These are phyloP conservation scores for Boletus tylopilopsis DNA, from an alignment of 768 basidiomycete genomes.

Conservation along the genomic window DNA sequence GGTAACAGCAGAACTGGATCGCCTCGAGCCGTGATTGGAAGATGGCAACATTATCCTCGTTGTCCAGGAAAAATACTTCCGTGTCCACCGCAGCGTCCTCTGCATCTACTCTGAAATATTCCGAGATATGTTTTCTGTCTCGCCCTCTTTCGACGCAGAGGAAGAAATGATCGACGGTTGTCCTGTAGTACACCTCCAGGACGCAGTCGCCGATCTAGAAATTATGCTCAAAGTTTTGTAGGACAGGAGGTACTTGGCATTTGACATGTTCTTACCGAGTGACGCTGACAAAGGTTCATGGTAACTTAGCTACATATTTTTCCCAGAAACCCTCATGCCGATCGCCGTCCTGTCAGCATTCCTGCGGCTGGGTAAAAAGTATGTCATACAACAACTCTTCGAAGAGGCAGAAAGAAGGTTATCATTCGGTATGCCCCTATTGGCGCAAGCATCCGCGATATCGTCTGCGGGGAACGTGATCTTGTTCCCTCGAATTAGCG, in stretches of 20 bases:
- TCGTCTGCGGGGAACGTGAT: neutral
- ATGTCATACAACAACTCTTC: constrained; percentile 9
- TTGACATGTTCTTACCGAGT: neutral
- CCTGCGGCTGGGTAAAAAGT: constrained; percentile 15
- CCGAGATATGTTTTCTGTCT: constrained; percentile 25
- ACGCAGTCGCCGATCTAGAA: constrained; percentile 12
- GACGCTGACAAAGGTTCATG: neutral
- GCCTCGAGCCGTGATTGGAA: constrained; percentile 23
- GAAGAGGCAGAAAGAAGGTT: constrained; percentile 7
- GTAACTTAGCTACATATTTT: constrained; percentile 14
- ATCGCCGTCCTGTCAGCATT: constrained; percentile 7
- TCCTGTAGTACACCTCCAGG: constrained; percentile 18
- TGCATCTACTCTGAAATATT: constrained; percentile 29
- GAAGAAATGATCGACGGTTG: constrained; percentile 16
- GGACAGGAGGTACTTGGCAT: constrained; percentile 13
- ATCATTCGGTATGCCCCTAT: neutral
- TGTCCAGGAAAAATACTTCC: constrained; percentile 25
- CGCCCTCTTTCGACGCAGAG: neutral
- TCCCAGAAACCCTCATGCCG: constrained; percentile 7
- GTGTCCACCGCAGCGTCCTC: constrained; percentile 30
- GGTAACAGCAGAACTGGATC: neutral
- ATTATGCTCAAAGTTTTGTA: constrained; percentile 19
- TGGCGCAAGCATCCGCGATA: neutral
- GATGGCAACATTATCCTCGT: constrained; percentile 32
- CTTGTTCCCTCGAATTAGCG: constrained; percentile 7